These are phyloP conservation scores for Porpolomopsis calyptriformis DNA, from an alignment of 768 basidiomycete genomes.

Conservation along the genomic window DNA sequence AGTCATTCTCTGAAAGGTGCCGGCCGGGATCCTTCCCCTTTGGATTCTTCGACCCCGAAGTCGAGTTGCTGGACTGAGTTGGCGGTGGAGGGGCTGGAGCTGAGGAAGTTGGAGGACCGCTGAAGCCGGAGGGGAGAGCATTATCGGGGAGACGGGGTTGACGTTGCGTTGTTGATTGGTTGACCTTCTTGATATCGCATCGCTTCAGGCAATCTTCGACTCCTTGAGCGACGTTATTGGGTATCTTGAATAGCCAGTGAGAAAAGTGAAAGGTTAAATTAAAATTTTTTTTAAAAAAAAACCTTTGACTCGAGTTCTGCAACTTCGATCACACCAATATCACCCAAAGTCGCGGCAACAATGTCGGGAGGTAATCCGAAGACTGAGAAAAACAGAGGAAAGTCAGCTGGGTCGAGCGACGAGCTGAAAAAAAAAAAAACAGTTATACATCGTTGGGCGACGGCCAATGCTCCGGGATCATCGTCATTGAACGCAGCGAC, in stretches of 20 bases:
- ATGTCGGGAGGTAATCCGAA: slow-evolving; percentile 14
- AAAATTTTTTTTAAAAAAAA: no score
- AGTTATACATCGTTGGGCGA: slow-evolving; percentile 14
- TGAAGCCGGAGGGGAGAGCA: slow-evolving; percentile 9
- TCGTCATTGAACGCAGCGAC: slow-evolving; percentile 13
- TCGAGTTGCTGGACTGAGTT: no score
- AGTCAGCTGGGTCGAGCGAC: background rate
- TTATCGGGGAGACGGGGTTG: slow-evolving; percentile 6
- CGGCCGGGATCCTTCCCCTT: no score
- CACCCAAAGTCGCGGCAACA: slow-evolving; percentile 12
- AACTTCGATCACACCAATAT: slow-evolving; percentile 11
- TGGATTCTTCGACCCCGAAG: no score
- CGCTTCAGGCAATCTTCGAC: slow-evolving; percentile 9
- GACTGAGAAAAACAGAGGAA: slow-evolving; percentile 7
- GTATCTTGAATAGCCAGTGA: slow-evolving; percentile 7
- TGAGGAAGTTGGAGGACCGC: background rate
- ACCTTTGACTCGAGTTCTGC: slow-evolving; percentile 12
- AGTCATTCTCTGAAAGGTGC: no score
- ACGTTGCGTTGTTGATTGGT: slow-evolving; percentile 8
- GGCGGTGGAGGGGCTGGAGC: no score
- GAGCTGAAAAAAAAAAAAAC: background rate
- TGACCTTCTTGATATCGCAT: slow-evolving; percentile 12
- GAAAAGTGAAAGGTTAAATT: no score
- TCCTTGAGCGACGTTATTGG: slow-evolving; percentile 10
- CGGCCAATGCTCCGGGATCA: slow-evolving; percentile 10